Base-by-base conservation (phyloP, 73 alveolate genomes). In the Paramecium primaurelia region DNA sequence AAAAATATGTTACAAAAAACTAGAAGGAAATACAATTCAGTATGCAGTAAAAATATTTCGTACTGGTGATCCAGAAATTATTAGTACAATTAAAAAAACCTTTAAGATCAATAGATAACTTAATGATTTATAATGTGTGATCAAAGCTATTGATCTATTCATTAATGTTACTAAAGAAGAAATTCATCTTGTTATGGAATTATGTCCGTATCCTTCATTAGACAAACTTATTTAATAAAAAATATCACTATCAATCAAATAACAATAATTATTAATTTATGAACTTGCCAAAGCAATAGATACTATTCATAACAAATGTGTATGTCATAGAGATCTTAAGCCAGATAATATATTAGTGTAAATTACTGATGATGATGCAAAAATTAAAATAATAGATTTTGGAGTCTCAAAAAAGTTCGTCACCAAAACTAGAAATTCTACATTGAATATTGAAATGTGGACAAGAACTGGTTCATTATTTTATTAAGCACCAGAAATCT, bases 281-380 rank as follows among this genome's bases (percentile, higher is more conserved):
- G 75, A 77, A 22, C 73, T 77, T 26, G 45, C 90, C n/a, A 40
- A 26, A 26, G 96, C 96, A 68, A 83, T 92, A 8, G 92, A 86
- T 18, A 36, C 73, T 34, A 85, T 94, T 47, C 97, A 94, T 73
- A 20, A 34, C n/a, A 60, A 68, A 59, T 93, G 97, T 14, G 94
- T 94, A 12, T 86, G 93, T 54, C 97, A 94, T 40, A 37, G 97
- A 71, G 97, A 94, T 51, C 40, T 94, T 6, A 94, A 94, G 40
- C 97, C 95, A 9, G 97, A 94, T 69, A 94, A 94, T 59, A 86
- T 94, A 9, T 30, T 94, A 14, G 86, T 92, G 5, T 18, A 16
- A 42, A 4, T 40, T 1, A 25, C 42, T 44, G 69, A 44, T 7
- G 71, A 77, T 77, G 51, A 30, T 14, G 59, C 44, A 9, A 37